Evolutionary conservation across 352 stramenopile species (phyloP), one percentile per base, ranked within the genome.

Genomic region (Globisporangium yorkense): DNA sequence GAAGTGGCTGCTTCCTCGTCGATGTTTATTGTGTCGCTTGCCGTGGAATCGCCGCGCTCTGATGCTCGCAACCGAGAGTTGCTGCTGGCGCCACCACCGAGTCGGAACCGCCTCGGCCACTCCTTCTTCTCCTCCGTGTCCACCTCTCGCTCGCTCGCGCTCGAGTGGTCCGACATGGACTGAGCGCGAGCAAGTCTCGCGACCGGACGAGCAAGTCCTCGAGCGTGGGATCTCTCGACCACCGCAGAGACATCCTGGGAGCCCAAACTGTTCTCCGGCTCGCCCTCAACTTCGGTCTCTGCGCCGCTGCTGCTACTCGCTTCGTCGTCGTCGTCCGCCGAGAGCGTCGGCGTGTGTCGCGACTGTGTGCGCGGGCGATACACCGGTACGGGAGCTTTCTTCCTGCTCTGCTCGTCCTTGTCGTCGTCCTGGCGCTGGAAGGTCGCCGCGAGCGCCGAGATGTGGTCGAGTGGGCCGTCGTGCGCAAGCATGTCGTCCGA

Each of bases 401-500:
- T 64, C 40, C 63, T 39, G 29, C 60, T 56, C 20, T 64, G 31
- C 54, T 63, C 10, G 29, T 55, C 24, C 20, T 60, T 27, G 2
- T 67, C 51, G 0, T 49, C 41, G 4, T 74, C 67, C 39, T 50
- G 65, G 10, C 70, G 57, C 44, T 80, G 64, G 31, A 87, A 84
- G 15, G 51, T 73, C 54, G 72, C 74, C n/a, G 80, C 80, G 29
- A 89, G 75, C 9, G 72, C 74, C 6, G 77, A 83, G 2, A 87
- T 54, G 0, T 63, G 67, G 43, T 66, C 68, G 7, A 72, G 46
- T 29, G 72, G 67, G 2, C 75, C 77, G 24, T 88, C 77, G 51
- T 88, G 74, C 52, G 83, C 77, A n/a, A 84, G 59, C 75, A 88
- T 88, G 33, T 88, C 79, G 51, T 88, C 77, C 35, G 76, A 88